phyloP scores from a whole-genome alignment of 2,329 filamentous ascomycete genomes.

The Aspergillus pseudoviridinutans region DNA sequence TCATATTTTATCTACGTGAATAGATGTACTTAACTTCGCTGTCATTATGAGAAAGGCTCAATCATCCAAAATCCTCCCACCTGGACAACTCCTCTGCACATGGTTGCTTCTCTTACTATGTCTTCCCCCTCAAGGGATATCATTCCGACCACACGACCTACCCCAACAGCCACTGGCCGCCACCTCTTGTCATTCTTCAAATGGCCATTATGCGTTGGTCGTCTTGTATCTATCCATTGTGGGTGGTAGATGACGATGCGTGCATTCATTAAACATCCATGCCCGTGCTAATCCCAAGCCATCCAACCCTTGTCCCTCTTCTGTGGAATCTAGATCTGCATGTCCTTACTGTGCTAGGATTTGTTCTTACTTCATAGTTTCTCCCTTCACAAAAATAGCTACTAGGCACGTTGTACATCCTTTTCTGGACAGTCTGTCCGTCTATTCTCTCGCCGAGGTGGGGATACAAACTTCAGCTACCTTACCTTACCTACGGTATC shows the following conservation, averaged over 20 bases:
- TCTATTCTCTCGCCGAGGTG: not conserved
- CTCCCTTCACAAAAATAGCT: not conserved
- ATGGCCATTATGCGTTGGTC: not conserved
- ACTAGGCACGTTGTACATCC: not conserved
- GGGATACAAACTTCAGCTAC: not conserved
- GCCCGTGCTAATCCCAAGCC: not conserved
- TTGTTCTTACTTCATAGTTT: not conserved
- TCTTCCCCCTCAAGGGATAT: constrained; percentile 4
- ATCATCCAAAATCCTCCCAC: not conserved
- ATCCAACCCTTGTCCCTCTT: not conserved
- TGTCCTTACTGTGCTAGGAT: not conserved
- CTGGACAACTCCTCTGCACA: not conserved
- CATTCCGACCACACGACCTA: constrained; percentile 10
- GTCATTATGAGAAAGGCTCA: not conserved
- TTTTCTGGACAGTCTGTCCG: not conserved
- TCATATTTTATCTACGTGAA: not conserved
- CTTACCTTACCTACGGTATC: not conserved
- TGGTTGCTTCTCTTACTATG: not conserved
- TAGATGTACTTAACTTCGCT: not conserved
- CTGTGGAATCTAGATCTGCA: not conserved
- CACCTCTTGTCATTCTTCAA: constrained; percentile 10
- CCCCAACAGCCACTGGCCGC: constrained; percentile 4
- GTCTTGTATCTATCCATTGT: not conserved
- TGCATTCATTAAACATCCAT: not conserved
- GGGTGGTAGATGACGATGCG: not conserved